Evolutionary conservation across 78 protist genomes (phyloP).

Genomic region (Monocercomonoides exilis): DNA sequence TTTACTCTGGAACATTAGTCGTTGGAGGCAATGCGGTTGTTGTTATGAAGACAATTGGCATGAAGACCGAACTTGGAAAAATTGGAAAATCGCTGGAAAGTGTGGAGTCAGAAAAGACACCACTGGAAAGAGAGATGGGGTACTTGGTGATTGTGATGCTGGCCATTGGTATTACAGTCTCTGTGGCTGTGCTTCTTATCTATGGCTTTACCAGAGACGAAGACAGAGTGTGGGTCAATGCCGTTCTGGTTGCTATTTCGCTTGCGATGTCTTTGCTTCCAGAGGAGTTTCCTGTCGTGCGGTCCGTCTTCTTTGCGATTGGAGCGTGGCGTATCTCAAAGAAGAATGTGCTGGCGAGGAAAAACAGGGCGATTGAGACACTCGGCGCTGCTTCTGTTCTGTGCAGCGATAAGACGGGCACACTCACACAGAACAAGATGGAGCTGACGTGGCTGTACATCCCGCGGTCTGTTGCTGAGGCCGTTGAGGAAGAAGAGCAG

Average conservation of each 20-base stretch:
- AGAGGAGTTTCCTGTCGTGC: background rate
- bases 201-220: background rate
- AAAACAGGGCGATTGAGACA: conserved; percentile 7
- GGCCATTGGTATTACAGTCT: background rate
- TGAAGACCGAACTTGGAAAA: background rate
- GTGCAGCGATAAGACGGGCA: conserved; percentile 37
- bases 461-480: no score
- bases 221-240: background rate
- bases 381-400: conserved; percentile 12
- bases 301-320: background rate
- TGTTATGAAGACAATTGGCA: background rate
- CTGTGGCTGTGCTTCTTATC: background rate
- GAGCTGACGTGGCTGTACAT: background rate
- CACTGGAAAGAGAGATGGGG: background rate
- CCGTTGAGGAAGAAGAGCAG: no score
- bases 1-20: background rate
- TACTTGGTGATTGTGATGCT: background rate
- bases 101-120: background rate
- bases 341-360: background rate
- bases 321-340: background rate
- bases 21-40: background rate
- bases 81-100: conserved; percentile 5
- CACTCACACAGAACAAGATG: conserved; percentile 41
- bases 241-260: background rate
- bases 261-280: conserved; percentile 9